A percentile compares a stretch with the other conserved stretches of the same genome.
Conservation (phyloP, 306 rosid species). For the Citrullus amarus region DNA sequence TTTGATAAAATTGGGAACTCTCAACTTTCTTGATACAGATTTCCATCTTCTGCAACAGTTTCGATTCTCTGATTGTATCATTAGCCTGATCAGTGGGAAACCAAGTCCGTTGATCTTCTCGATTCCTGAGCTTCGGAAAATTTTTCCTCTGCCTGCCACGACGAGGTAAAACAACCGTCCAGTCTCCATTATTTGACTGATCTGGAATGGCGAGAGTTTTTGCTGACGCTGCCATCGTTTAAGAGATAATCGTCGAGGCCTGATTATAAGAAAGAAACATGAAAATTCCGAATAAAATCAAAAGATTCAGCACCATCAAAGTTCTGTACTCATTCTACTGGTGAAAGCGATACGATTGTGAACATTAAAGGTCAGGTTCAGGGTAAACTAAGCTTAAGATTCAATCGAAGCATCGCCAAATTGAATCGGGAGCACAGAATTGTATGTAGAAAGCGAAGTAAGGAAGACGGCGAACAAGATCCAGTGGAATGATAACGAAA, state of each 20-base stretch:
- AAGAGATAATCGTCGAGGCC: neutral
- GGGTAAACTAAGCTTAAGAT: neutral
- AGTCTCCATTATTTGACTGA: slow-evolving; percentile 27
- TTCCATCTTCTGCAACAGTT: slow-evolving; percentile 30
- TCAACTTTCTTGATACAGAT: slow-evolving; percentile 32
- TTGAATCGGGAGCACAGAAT: neutral
- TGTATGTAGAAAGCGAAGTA: neutral
- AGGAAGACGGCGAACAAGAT: neutral
- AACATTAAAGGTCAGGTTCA: neutral
- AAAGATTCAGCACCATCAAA: neutral
- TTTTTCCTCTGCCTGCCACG: slow-evolving; percentile 34
- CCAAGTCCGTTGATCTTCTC: slow-evolving; percentile 31
- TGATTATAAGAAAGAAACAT: neutral
- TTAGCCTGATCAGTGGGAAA: slow-evolving; percentile 41
- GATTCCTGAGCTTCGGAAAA: slow-evolving; percentile 13
- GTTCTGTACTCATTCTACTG: neutral
- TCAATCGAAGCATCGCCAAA: neutral
- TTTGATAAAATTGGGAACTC: slow-evolving; percentile 42
- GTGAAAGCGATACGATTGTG: neutral
- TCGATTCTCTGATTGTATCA: slow-evolving; percentile 29
- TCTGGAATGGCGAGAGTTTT: slow-evolving; percentile 20
- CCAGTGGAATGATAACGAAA: neutral
- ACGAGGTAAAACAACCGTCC: slow-evolving; percentile 69
- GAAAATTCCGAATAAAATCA: neutral
- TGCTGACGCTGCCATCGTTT: slow-evolving; percentile 49